Conservation (phyloP, 305 asterid species). For the Andrographis paniculata region DNA sequence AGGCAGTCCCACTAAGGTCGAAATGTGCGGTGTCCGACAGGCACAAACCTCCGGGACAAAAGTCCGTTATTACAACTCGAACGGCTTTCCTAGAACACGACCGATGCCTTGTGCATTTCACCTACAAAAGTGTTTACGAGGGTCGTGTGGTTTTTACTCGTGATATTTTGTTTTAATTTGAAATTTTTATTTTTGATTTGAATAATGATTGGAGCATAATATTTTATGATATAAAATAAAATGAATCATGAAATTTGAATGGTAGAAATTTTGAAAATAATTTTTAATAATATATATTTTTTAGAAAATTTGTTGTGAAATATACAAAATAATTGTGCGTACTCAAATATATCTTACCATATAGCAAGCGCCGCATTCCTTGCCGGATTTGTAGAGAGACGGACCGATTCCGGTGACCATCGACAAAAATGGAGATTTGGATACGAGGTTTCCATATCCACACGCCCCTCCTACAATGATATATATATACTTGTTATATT, state of each 20-base stretch:
- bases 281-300: no score
- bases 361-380: slow-evolving; percentile 75
- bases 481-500: no score
- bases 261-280: no score
- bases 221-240: no score
- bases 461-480: slow-evolving; percentile 48
- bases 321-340: neutral
- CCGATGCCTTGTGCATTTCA: slow-evolving; percentile 45
- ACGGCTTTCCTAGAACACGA: slow-evolving; percentile 45
- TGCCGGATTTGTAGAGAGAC: slow-evolving; percentile 58
- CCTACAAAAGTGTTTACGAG: no score
- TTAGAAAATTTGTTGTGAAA: no score
- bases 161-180: no score
- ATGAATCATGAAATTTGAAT: no score
- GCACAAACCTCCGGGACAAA: slow-evolving; percentile 56
- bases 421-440: slow-evolving; percentile 59
- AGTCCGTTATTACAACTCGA: slow-evolving; percentile 63
- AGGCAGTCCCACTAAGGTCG: slow-evolving; percentile 72
- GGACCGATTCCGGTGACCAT: slow-evolving; percentile 64
- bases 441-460: slow-evolving; percentile 50
- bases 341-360: slow-evolving; percentile 18
- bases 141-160: no score
- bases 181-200: no score
- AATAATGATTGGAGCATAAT: no score
- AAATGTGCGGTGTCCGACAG: slow-evolving; percentile 42